Evolutionary conservation across 2,329 filamentous ascomycete genomes (phyloP).

Genomic region (Cladosporium sp.): DNA sequence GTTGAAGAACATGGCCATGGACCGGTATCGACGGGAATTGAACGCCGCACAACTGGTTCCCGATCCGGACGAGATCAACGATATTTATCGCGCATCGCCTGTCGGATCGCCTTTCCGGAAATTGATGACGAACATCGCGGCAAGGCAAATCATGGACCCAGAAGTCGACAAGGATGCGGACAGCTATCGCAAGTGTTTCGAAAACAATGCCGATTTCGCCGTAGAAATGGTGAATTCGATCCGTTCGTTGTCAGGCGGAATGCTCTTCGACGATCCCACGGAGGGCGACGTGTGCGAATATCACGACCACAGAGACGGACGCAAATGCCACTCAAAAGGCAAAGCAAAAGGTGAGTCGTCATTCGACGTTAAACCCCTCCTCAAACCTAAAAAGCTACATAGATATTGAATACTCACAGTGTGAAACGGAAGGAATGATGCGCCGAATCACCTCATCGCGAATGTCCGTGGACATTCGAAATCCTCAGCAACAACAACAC

Average conservation of each 20-base stretch:
- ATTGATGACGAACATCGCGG: constrained; percentile 52
- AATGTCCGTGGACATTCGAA: constrained; percentile 12
- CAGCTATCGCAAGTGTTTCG: constrained; percentile 48
- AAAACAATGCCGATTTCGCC: constrained; percentile 48
- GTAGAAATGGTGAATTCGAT: constrained; percentile 52
- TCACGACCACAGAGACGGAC: constrained; percentile 47
- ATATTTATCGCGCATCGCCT: constrained; percentile 48
- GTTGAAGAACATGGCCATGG: constrained; percentile 52
- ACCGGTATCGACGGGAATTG: constrained; percentile 50
- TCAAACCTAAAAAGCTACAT: neutral
- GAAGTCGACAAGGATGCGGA: constrained; percentile 46
- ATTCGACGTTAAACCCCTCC: too few species aligned
- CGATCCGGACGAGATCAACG: constrained; percentile 51
- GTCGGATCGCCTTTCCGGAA: constrained; percentile 44
- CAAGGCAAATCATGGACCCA: constrained; percentile 55
- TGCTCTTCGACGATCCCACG: constrained; percentile 51
- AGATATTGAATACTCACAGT: constrained; percentile 12
- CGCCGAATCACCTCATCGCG: constrained; percentile 5
- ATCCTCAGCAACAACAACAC: neutral
- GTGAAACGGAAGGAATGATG: constrained; percentile 12
- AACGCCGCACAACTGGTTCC: constrained; percentile 49
- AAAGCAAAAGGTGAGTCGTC: constrained; percentile 5
- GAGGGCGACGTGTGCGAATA: constrained; percentile 43
- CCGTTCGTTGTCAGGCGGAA: constrained; percentile 44
- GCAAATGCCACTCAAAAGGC: constrained; percentile 4